Evolutionary conservation across 2,329 filamentous ascomycete genomes (phyloP), one percentile per base, ranked within the genome.

Genomic region (Neonectria faginata): DNA sequence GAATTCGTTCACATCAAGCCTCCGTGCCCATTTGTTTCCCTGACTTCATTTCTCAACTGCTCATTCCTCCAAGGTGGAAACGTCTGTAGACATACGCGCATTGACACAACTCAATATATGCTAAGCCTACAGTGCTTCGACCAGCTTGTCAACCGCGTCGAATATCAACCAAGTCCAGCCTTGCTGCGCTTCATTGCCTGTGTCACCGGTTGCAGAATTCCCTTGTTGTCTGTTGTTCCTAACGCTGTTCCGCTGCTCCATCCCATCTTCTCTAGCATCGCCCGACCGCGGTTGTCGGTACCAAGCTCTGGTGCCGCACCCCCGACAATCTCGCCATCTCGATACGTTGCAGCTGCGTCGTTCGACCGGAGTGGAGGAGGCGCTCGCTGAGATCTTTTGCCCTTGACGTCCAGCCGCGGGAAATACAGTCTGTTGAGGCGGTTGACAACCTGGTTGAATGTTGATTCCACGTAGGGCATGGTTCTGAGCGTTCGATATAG

Each of bases 231-330:
- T 1, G 83, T 76, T 11, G 92, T 88, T 57, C 96, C 96, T 1
- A 99, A 85, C 1, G 92, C 92, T 75, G 91, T 97, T 5, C 96
- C 96, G 57, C 86, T 91, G 66, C 88, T 92, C 94, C 96, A 99
- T 3, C 96, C 96, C 96, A 98, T 98, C 80, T 96, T 98, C 81
- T 97, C 93, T 68, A 99, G 81, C 89, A 99, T 92, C 3, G 89
- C 88, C 55, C 93, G 88, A 11, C 96, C 96, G 70, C 89, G 93
- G 76, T 97, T 98, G 57, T 91, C 92, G 5, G 84, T 83, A 1
- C 92, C 92, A 33, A 99, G 85, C 77, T 97, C 94, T 11, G 94
- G 92, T 2, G 95, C 94, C 52, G 89, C 88, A 2, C 88, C 93
- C 52, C 95, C 96, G 2, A 98, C 94, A 29, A 97, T 83, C 69